These are phyloP conservation scores for Boletus barrowsii DNA, from an alignment of 768 basidiomycete species.

Conservation along the genomic window DNA sequence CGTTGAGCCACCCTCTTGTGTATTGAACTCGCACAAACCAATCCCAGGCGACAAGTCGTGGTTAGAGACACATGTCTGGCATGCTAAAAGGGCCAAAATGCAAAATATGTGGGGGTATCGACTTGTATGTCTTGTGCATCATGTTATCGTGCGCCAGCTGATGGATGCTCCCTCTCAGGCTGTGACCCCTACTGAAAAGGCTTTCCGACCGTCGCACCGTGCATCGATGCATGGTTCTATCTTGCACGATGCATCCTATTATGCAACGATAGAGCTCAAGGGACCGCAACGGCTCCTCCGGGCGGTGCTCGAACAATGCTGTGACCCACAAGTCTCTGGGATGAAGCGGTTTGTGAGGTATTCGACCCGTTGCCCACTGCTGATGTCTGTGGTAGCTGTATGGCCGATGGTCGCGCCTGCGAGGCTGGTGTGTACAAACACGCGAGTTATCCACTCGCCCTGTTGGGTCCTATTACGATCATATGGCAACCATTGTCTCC, in stretches of 20 bases:
- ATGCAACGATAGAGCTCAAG: constrained; percentile 67
- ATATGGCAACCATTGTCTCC: constrained; percentile 59
- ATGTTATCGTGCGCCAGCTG: too few species aligned
- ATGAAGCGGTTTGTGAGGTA: constrained; percentile 49
- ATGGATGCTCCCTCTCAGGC: constrained; percentile 45
- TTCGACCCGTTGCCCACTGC: not conserved
- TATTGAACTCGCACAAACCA: not conserved
- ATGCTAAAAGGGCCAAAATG: constrained; percentile 97
- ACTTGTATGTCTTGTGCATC: constrained; percentile 46
- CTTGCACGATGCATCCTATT: constrained; percentile 88
- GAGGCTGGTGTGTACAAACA: constrained; percentile 67
- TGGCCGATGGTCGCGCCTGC: constrained; percentile 61
- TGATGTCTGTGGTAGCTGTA: constrained; percentile 44
- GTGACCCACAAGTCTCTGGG: constrained; percentile 66
- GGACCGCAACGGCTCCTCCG: constrained; percentile 59
- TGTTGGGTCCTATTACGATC: constrained; percentile 69
- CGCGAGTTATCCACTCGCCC: constrained; percentile 59
- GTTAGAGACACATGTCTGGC: constrained; percentile 97
- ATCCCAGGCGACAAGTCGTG: constrained; percentile 76
- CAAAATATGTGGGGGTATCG: constrained; percentile 88
- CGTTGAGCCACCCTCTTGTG: not conserved
- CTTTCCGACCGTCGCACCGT: constrained; percentile 87
- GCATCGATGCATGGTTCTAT: constrained; percentile 84
- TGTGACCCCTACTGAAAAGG: constrained; percentile 84
- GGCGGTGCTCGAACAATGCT: constrained; percentile 49